Base-by-base conservation (phyloP, 2,329 filamentous ascomycete species). In the Epichloe glyceriae region DNA sequence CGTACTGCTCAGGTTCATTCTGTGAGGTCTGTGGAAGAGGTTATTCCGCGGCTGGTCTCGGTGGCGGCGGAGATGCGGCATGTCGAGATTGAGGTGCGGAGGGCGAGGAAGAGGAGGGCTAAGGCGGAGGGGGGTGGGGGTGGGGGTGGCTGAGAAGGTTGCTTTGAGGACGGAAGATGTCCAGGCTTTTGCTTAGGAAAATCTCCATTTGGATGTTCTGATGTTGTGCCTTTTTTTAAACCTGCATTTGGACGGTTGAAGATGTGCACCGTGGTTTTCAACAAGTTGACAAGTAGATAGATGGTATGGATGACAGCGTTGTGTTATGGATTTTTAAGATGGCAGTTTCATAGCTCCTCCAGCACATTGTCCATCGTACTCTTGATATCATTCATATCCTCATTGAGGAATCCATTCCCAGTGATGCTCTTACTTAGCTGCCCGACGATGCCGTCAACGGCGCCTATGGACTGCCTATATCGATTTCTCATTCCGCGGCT, bases 11-110 rank as follows among this genome's bases (percentile, higher is more conserved):
- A 89, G 63, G 57, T 60, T 0, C 71, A 76, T 15, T 81, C 85
- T 48, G 60, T 78, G 22, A 60, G 70, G 38, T 73, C 73, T 0
- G 72, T 88, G 3, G 75, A 81, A 50, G 65, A 73, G 0, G 63
- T 83, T 3, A 64, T 89, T 2, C 75, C 80, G 1, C 66, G 67
- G 39, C 67, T 88, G 8, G 73, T 73, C 6, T 74, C 73, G 1
- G 64, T 86, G n/a, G 71, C 73, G 37, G 71, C 72, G 30, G 74
- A 80, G 58, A 80, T 91, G 76, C 70, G 72, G 14, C 67, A 67
- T n/a, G 62, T 86, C 5, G 85, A 89, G 68, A 79, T 83, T 48
- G 77, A 85, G 56, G 80, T 91, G 50, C 73, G 83, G 38, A 70
- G 83, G 52, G 76, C 75, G 37, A 68, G 73, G 52, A 81, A 82